These are phyloP conservation scores for Agrostemma githago DNA, from an alignment of 148 eudicot genomes.

Conservation along the genomic window DNA sequence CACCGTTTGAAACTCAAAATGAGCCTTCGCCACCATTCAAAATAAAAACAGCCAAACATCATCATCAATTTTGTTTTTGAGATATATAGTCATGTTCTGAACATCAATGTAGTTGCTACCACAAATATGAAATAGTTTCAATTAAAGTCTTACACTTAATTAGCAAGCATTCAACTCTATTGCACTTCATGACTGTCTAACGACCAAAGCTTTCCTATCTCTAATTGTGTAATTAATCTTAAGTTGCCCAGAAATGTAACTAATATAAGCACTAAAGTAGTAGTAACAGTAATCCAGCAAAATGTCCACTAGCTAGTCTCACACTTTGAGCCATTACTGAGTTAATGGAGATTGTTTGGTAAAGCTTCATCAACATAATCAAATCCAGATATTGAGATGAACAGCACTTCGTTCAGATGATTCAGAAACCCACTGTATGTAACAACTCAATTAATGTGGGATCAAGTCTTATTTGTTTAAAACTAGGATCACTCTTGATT, in stretches of 20 bases:
- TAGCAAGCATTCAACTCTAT: not conserved
- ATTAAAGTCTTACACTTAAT: not conserved
- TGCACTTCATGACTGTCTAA: not conserved
- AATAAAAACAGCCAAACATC: not conserved
- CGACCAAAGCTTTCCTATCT: not conserved
- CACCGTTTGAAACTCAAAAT: no score
- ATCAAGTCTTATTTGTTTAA: not conserved
- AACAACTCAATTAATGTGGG: not conserved
- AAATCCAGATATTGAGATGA: not conserved
- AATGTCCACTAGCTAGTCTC: constrained; percentile 16
- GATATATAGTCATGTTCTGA: not conserved
- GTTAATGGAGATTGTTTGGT: constrained; percentile 28
- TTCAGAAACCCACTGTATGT: constrained; percentile 23
- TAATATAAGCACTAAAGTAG: constrained; percentile 11
- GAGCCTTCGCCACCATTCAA: not conserved
- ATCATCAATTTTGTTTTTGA: not conserved
- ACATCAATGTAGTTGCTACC: not conserved
- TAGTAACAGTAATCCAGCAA: not conserved
- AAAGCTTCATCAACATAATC: constrained; percentile 9
- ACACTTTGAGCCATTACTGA: constrained; percentile 16
- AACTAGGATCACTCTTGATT: not conserved
- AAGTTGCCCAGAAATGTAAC: not conserved
- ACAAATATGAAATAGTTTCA: not conserved
- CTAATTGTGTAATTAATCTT: not conserved
- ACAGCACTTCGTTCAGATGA: constrained; percentile 15